Evolutionary conservation across 345 rosid species (phyloP), one percentile per base, ranked within the genome.

Genomic region (Acer negundo): DNA sequence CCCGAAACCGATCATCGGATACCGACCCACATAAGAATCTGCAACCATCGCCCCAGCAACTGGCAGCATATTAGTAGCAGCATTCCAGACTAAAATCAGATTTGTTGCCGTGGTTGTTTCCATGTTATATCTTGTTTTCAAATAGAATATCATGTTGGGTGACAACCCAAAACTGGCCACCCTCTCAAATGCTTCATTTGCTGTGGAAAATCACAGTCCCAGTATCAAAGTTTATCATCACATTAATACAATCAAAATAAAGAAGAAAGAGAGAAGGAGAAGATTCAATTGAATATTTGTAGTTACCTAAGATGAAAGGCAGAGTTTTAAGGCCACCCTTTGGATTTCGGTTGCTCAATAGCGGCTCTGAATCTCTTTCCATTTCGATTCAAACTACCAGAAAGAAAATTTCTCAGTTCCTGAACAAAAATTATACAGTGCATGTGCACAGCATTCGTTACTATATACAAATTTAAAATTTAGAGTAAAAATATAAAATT

Each of bases 11-110:
- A 93, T 87, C 72, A 86, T 89, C 1, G 61, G 70, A 80, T 69
- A 89, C 4, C 91, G 90, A 61, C 97, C 98, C 8, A 87, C 55
- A 64, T 68, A 91, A 73, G 93, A 91, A 83, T 93, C 97, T 1
- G 92, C 92, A 9, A 89, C 71, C 58, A 93, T 80, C 11, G 95
- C 94, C 17, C 90, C 91, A 24, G 89, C 1, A 24, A 86, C 58
- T n/a, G 98, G 97, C 16, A 79, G 70, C 77, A 91, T 86, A 78
- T 82, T 83, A 69, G 82, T 69, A 44, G 87, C 89, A 19, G 94
- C 91, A 3, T 88, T 84, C 90, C 97, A 90, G 67, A 89, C 6
- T 80, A 87, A 85, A 26, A 91, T 58, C 17, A 87, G 40, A 47
- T 84, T 85, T 58, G 91, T 85, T 3, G 82, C 94, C 20, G 61